Evolutionary conservation across 495 filamentous ascomycete species (phyloP), one percentile per base, ranked within the genome.

Genomic region (Stereocaulon alpinum): DNA sequence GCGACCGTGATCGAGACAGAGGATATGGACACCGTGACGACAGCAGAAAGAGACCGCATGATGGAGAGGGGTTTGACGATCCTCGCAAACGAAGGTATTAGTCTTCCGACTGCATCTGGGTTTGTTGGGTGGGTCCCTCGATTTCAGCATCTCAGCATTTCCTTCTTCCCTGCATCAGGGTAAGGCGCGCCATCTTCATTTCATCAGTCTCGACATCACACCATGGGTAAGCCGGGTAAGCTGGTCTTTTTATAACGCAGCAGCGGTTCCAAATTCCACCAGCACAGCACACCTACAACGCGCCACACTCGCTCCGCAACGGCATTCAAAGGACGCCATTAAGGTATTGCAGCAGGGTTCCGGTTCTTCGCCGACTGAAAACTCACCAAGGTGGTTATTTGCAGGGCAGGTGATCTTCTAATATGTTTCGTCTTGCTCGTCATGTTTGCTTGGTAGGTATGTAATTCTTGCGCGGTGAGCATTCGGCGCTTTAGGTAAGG

Each of bases 71-170:
- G 61, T 84, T 89, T 68, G 87, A 92, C 64, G 88, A 93, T 70
- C 82, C 86, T 41, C 82, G 89, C 58, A 86, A 84, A 67, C 82
- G 87, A 71, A 84, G 88, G 67, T 91, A 91, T 75, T 90, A 77
- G 55, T 52, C 48, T 52, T 48, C 18, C 30, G 50, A 56, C 56
- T 65, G 56, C 59, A 65, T 63, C 64, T 51, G 68, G 70, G 75
- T 73, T 76, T 72, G 71, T 73, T 74, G 65, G 77, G 80, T 75
- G 76, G 75, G 78, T 63, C 69, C 55, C 53, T 64, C 55, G 45
- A 55, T 65, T 68, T 64, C 60, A 66, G 68, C 67, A 73, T 67
- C 71, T 71, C 68, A 72, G 64, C 69, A 66, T 71, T 73, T 34
- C 56, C 72, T 74, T 74, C 77, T 76, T 76, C 77, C 75, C 72